Base-by-base conservation (phyloP, 106 monocot species). In the Vanilla planifolia region DNA sequence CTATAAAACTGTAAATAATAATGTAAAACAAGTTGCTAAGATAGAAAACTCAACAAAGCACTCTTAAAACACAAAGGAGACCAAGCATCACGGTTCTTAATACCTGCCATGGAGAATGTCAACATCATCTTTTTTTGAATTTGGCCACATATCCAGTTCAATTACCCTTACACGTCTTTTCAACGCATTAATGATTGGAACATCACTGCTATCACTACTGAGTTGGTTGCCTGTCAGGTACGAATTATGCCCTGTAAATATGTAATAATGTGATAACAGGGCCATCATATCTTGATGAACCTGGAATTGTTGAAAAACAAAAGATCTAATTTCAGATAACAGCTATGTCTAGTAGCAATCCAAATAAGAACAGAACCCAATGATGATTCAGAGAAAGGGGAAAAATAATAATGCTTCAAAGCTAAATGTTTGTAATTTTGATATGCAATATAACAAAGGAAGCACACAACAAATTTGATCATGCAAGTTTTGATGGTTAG, bases 121-220 rank as follows among this genome's bases (percentile, higher is more conserved):
- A 51, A 85, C 25, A 46, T 85, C 66, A 73, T 76, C 76, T 46
- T 67, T 80, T 52, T 72, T 62, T 33, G 80, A 73, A 73, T 85
- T 85, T n/a, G 85, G 85, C 85, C 85, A 85, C 75, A 85, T 80
- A 63, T 85, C 85, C 8, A 85, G 68, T 45, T 85, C 85, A 63
- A 85, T 85, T 16, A 85, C 85, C 65, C 85, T 60, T 1, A 80
- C 80, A 26, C 85, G 80, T 69, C 69, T 80, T 65, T 69, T 65
- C 61, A 85, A 30, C 6, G 85, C 71, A 42, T 80, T 70, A 28
- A 76, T 80, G 9, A 85, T 85, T n/a, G 85, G 85, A 19, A 69
- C 30, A 48, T 85, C 80, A 25, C 85, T 85, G 59, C 71, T 73
- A 34, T 85, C 80, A 65, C 85, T 85, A 46, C 69, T 85, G 43